These are phyloP conservation scores for Ulmus americana DNA, from an alignment of 331 rosid genomes.

Conservation along the genomic window DNA sequence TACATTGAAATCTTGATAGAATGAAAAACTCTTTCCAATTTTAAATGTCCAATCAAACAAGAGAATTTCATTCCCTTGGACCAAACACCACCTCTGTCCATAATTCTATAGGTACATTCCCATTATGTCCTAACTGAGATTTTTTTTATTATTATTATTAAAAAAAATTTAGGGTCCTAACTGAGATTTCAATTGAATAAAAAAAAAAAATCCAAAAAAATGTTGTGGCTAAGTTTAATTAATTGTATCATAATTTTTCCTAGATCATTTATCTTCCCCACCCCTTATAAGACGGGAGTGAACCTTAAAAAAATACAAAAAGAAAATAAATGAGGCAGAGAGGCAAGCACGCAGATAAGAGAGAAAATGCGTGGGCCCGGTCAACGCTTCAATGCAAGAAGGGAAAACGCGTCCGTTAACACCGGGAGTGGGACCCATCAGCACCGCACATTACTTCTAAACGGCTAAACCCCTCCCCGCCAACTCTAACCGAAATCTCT, in stretches of 20 bases:
- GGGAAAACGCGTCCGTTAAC: slow-evolving; percentile 51
- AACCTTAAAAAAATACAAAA: slow-evolving; percentile 27
- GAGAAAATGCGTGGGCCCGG: slow-evolving; percentile 20
- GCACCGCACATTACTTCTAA: slow-evolving; percentile 21
- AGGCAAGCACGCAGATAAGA: slow-evolving; percentile 33
- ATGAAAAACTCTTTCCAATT: no score
- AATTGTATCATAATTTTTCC: not conserved
- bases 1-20: no score
- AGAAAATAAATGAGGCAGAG: slow-evolving; percentile 10
- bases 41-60: no score
- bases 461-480: not conserved
- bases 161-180: not conserved
- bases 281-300: not conserved
- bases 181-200: not conserved
- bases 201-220: not conserved
- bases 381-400: slow-evolving; percentile 27
- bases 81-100: no score
- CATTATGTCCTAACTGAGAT: no score
- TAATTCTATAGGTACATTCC: no score
- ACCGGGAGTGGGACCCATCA: slow-evolving; percentile 35
- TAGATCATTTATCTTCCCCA: not conserved
- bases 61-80: no score
- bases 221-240: not conserved
- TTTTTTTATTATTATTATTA: no score
- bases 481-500: not conserved